Conservation (phyloP, 2,329 filamentous ascomycete genomes). For the Hymenoscyphus fraxineus region DNA sequence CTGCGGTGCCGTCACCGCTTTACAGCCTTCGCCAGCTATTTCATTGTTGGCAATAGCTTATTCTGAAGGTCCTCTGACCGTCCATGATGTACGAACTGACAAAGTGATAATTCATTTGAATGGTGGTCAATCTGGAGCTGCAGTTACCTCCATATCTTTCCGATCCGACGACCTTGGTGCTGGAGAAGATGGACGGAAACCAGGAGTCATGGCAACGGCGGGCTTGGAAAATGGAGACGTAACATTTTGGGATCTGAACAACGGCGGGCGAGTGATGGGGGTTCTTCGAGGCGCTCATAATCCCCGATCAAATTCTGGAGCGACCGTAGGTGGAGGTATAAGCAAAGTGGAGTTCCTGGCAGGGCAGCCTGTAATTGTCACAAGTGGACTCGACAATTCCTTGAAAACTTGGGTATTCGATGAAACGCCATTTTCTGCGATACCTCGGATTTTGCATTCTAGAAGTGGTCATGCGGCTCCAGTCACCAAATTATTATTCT, state of each 20-base stretch:
- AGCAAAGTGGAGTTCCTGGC: constrained; percentile 85
- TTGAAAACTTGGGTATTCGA: constrained; percentile 97
- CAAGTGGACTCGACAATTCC: constrained; percentile 88
- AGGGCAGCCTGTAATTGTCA: constrained; percentile 85
- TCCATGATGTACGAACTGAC: constrained; percentile 80
- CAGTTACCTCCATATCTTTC: constrained; percentile 82
- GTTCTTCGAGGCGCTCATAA: constrained; percentile 86
- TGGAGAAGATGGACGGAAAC: constrained; percentile 76
- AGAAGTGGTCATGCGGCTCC: constrained; percentile 86
- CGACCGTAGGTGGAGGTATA: constrained; percentile 67
- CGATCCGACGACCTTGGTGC: constrained; percentile 85
- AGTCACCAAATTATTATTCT: constrained; percentile 76
- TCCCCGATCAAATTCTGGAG: constrained; percentile 53
- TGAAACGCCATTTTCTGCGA: constrained; percentile 80
- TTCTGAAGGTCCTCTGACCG: constrained; percentile 69
- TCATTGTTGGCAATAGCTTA: constrained; percentile 88
- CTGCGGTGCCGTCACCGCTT: constrained; percentile 77
- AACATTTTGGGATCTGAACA: constrained; percentile 93
- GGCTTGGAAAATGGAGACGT: constrained; percentile 78
- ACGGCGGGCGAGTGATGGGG: constrained; percentile 80
- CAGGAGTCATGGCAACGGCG: constrained; percentile 92
- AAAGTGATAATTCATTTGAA: constrained; percentile 67
- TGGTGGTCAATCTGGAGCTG: constrained; percentile 58
- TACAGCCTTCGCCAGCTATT: constrained; percentile 79
- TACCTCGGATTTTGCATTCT: constrained; percentile 79